Evolutionary conservation across 768 basidiomycete species (phyloP).

Genomic region (Leccinum subtestaceum): DNA sequence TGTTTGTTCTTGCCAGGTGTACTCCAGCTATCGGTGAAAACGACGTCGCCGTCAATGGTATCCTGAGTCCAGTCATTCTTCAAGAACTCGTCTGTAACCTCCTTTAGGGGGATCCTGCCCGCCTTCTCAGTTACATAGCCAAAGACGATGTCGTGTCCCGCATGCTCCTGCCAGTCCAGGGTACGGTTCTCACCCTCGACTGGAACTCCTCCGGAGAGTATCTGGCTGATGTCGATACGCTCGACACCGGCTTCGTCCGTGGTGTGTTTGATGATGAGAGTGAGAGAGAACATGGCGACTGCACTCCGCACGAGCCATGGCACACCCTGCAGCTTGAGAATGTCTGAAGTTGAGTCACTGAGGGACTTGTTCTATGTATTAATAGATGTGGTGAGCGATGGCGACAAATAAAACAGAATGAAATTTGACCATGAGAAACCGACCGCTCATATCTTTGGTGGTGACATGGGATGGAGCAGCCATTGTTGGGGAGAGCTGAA

Average conservation of each 20-base stretch:
- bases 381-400: slow-evolving; percentile 2
- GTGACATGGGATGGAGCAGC: slow-evolving; percentile 61
- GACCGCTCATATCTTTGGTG: slow-evolving; percentile 59
- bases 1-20: slow-evolving; percentile 58
- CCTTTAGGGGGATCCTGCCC: slow-evolving; percentile 47
- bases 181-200: slow-evolving; percentile 55
- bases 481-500: slow-evolving; percentile 38
- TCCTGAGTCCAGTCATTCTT: slow-evolving; percentile 44
- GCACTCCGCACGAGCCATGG: slow-evolving; percentile 67
- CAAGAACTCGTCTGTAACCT: slow-evolving; percentile 44
- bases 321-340: slow-evolving; percentile 70
- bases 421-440: slow-evolving; percentile 54
- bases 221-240: slow-evolving; percentile 66
- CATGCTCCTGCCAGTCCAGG: slow-evolving; percentile 54
- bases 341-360: slow-evolving; percentile 58
- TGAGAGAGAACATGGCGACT: slow-evolving; percentile 56
- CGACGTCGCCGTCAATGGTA: slow-evolving; percentile 33
- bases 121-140: slow-evolving; percentile 56
- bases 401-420: background rate
- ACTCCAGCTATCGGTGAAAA: slow-evolving; percentile 47
- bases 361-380: slow-evolving; percentile 60
- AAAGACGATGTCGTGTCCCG: slow-evolving; percentile 60
- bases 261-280: slow-evolving; percentile 61
- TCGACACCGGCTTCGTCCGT: slow-evolving; percentile 58
- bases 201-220: slow-evolving; percentile 57